Conservation (phyloP, 345 rosid genomes). For the Combretum micranthum region DNA sequence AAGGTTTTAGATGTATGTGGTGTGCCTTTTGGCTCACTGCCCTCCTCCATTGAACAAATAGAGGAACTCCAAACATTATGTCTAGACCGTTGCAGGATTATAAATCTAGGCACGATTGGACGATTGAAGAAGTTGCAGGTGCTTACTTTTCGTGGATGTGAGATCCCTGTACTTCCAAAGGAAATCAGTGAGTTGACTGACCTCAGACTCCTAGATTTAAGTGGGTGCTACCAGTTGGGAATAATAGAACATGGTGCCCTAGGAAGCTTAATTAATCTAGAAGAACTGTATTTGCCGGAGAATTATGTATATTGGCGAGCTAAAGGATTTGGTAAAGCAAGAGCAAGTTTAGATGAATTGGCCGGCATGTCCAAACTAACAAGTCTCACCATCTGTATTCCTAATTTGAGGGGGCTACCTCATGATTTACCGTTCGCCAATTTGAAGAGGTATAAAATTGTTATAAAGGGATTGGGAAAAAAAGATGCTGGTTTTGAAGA, state of each 20-base stretch:
- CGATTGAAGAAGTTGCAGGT: neutral
- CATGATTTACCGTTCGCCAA: neutral
- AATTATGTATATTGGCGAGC: constrained; percentile 14
- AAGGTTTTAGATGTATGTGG: constrained; percentile 12
- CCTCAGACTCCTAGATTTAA: constrained; percentile 17
- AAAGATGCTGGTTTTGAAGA: too few relatives aligned
- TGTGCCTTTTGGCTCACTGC: neutral
- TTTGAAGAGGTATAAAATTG: constrained; percentile 8
- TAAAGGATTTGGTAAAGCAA: constrained; percentile 5
- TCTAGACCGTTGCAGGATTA: constrained; percentile 2
- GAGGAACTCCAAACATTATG: constrained; percentile 9
- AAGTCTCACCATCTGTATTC: constrained; percentile 2
- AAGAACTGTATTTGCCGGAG: constrained; percentile 14
- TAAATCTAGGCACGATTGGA: constrained; percentile 6
- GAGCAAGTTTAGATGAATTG: constrained; percentile 18
- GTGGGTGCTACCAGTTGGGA: constrained; percentile 5
- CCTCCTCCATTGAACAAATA: constrained; percentile 2
- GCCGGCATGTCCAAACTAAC: constrained; percentile 5
- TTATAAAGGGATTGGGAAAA: constrained; percentile 6
- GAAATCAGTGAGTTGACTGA: constrained; percentile 6
- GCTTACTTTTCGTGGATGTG: constrained; percentile 6
- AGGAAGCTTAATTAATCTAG: constrained; percentile 8
- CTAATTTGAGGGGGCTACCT: constrained; percentile 3
- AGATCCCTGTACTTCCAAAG: too few relatives aligned
- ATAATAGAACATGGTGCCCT: constrained; percentile 14